Evolutionary conservation across 805 yeast genomes (phyloP).

Genomic region (Lipomyces orientalis): DNA sequence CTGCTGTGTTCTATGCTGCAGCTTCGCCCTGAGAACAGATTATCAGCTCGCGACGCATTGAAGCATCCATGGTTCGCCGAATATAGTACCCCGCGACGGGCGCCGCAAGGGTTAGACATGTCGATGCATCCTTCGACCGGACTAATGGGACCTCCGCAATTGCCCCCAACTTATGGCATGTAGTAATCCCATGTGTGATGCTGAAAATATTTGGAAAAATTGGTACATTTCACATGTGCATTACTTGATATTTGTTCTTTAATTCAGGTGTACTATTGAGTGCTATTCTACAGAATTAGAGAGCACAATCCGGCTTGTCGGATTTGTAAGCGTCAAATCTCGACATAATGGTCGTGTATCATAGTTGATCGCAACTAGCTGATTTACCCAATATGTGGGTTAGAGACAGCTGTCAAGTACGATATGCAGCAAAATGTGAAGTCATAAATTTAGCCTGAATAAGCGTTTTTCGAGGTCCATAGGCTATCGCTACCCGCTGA

Average conservation of each 20-base stretch:
- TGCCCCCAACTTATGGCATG: slow-evolving; percentile 31
- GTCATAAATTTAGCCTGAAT: too few species aligned
- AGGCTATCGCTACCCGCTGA: too few species aligned
- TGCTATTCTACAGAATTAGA: too few species aligned
- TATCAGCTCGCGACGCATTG: slow-evolving; percentile 59
- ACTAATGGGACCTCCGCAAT: slow-evolving; percentile 34
- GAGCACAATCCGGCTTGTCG: too few species aligned
- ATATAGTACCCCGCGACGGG: slow-evolving; percentile 48
- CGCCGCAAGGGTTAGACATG: slow-evolving; percentile 13
- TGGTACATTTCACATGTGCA: neutral
- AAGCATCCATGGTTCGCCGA: slow-evolving; percentile 84
- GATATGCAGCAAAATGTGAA: too few species aligned
- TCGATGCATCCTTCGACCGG: slow-evolving; percentile 12
- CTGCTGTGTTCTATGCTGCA: slow-evolving; percentile 62
- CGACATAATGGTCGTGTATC: too few species aligned
- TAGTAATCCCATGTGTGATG: neutral
- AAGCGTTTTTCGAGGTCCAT: too few species aligned
- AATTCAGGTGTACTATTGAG: too few species aligned
- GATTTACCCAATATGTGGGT: too few species aligned
- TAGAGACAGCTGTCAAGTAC: too few species aligned
- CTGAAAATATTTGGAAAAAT: neutral
- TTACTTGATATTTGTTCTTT: neutral
- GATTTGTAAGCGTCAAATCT: too few species aligned
- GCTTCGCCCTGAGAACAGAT: slow-evolving; percentile 58
- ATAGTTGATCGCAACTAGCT: too few species aligned